phyloP scores from a whole-genome alignment of 2,329 filamentous ascomycete genomes.

The Colletotrichum shisoi region DNA sequence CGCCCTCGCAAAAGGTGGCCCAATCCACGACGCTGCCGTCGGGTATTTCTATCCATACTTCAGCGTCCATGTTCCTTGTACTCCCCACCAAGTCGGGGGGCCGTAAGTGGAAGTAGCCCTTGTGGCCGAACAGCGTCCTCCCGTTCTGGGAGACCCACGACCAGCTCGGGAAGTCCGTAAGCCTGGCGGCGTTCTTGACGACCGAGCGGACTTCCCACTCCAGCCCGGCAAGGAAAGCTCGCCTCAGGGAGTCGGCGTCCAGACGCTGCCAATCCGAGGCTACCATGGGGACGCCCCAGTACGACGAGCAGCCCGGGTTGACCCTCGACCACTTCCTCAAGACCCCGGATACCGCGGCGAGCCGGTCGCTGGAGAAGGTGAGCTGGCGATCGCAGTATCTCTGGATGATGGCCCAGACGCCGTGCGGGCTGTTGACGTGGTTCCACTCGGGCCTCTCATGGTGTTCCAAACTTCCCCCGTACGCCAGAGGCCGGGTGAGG shows the following conservation, averaged over 20 bases:
- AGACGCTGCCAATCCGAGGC: neutral
- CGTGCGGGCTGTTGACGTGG: slow-evolving; percentile 9
- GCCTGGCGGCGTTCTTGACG: neutral
- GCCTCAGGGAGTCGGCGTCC: neutral
- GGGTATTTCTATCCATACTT: slow-evolving; percentile 4
- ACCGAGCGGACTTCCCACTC: neutral
- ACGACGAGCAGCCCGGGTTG: slow-evolving; percentile 11
- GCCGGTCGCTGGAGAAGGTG: slow-evolving; percentile 4
- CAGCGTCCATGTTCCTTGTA: neutral
- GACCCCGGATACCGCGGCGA: slow-evolving; percentile 11
- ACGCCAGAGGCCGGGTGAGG: slow-evolving; percentile 11
- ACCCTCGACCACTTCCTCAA: slow-evolving; percentile 6
- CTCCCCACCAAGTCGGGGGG: slow-evolving; percentile 3
- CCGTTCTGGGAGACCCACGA: slow-evolving; percentile 13
- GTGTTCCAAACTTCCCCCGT: slow-evolving; percentile 10
- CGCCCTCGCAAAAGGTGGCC: neutral
- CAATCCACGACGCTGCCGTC: neutral
- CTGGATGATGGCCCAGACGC: slow-evolving; percentile 13
- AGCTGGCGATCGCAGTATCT: slow-evolving; percentile 15
- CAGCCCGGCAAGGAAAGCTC: slow-evolving; percentile 13
- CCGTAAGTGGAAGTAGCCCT: slow-evolving; percentile 1
- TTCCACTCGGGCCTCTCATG: slow-evolving; percentile 19
- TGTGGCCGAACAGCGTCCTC: neutral
- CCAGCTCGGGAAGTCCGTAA: slow-evolving; percentile 12
- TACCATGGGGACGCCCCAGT: slow-evolving; percentile 20